A percentile compares a stretch with the other conserved stretches of the same genome.
phyloP scores from a whole-genome alignment of 495 filamentous ascomycete genomes.

The Aspergillus incahuasiensis region DNA sequence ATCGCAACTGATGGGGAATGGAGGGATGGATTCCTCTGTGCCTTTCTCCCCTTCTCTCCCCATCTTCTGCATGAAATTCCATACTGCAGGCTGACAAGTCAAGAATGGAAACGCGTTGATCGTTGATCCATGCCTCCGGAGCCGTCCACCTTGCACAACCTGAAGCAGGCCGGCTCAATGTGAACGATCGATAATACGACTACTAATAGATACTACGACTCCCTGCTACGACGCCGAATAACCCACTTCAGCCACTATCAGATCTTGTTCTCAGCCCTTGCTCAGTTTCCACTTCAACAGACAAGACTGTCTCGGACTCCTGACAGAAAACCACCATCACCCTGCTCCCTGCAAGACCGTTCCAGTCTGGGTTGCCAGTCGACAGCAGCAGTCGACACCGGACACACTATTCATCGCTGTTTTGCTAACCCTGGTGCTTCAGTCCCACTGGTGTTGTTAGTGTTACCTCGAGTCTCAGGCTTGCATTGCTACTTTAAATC shows the following conservation, averaged over 20 bases:
- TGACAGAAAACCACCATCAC: background rate
- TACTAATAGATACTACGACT: conserved; percentile 12
- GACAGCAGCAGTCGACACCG: background rate
- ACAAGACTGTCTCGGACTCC: background rate
- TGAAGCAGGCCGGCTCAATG: background rate
- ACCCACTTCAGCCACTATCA: conserved; percentile 1
- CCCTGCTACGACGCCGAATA: conserved; percentile 13
- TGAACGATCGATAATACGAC: background rate
- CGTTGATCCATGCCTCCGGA: conserved; percentile 36
- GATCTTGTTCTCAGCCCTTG: conserved; percentile 1
- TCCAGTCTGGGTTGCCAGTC: background rate
- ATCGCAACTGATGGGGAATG: conserved; percentile 6
- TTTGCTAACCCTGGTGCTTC: background rate
- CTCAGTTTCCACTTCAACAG: background rate
- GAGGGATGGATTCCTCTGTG: conserved; percentile 11
- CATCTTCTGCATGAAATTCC: background rate
- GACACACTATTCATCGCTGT: background rate
- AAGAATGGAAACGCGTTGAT: conserved; percentile 41
- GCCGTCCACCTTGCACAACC: background rate
- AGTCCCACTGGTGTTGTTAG: background rate
- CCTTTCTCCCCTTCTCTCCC: background rate
- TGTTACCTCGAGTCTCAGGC: conserved; percentile 20
- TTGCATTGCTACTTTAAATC: conserved; percentile 8
- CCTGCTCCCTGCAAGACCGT: background rate
- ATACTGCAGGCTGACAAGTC: background rate